phyloP scores from a whole-genome alignment of 305 asterid species.

The Fraxinus paxiana region DNA sequence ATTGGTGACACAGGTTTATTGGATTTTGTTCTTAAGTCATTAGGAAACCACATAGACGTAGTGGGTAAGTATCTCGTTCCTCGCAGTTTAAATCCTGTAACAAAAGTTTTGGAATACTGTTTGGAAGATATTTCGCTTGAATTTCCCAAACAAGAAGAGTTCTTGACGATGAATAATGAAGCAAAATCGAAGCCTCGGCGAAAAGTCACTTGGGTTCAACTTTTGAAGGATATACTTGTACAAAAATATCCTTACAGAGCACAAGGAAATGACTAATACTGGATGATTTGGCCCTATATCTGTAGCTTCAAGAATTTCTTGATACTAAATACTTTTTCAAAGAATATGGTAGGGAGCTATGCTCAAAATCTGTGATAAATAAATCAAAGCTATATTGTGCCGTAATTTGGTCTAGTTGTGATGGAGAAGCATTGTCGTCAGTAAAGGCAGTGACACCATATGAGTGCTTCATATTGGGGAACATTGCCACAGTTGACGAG shows the following conservation, averaged over 20 bases:
- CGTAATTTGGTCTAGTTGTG: conserved; percentile 21
- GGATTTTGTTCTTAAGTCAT: conserved; percentile 82
- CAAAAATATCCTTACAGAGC: conserved; percentile 40
- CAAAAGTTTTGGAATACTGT: conserved; percentile 81
- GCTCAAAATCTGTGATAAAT: conserved; percentile 17
- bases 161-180: conserved; percentile 8
- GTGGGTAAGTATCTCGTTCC: conserved; percentile 86
- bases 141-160: conserved; percentile 41
- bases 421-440: neutral
- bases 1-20: conserved; percentile 88
- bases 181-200: conserved; percentile 26
- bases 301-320: conserved; percentile 56
- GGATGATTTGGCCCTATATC: conserved; percentile 37
- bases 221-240: conserved; percentile 65
- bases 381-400: conserved; percentile 44
- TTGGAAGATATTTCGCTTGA: conserved; percentile 65
- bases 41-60: conserved; percentile 55
- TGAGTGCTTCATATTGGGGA: conserved; percentile 43
- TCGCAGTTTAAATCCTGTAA: conserved; percentile 76
- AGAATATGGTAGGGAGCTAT: conserved; percentile 33
- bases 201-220: conserved; percentile 55
- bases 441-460: conserved; percentile 41
- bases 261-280: conserved; percentile 9
- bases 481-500: conserved; percentile 46
- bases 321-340: conserved; percentile 59